Evolutionary conservation across 306 rosid genomes (phyloP).

Genomic region (Pterocarpus santalinus): DNA sequence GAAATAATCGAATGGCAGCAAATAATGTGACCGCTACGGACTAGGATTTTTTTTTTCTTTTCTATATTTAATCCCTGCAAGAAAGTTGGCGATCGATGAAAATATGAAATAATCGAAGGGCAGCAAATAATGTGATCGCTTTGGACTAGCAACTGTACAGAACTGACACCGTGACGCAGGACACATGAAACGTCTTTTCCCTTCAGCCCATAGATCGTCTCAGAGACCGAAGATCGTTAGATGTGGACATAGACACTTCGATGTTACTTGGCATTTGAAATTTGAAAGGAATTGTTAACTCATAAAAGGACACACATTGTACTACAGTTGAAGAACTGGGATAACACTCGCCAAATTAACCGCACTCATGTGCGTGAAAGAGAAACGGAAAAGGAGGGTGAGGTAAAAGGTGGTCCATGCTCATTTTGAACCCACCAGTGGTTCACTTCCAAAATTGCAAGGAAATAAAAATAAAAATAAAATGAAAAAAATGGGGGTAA

Average conservation of each 20-base stretch:
- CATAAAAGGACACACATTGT: slow-evolving; percentile 21
- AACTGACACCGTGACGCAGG: slow-evolving; percentile 2
- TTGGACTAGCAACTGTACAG: slow-evolving; percentile 1
- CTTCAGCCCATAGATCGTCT: slow-evolving; percentile 16
- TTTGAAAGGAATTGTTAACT: too few relatives aligned
- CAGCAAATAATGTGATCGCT: slow-evolving; percentile 8
- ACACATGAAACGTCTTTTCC: slow-evolving; percentile 43
- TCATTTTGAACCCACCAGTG: too few relatives aligned
- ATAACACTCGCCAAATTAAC: background rate
- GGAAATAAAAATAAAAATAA: too few relatives aligned
- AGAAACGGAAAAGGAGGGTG: background rate
- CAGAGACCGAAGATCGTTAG: slow-evolving; percentile 8
- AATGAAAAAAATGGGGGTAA: too few relatives aligned
- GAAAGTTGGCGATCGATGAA: slow-evolving; percentile 9
- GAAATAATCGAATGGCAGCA: background rate
- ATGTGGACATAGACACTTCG: background rate
- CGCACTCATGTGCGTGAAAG: slow-evolving; percentile 21
- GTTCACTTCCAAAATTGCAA: too few relatives aligned
- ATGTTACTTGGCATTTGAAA: slow-evolving; percentile 18
- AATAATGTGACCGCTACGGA: slow-evolving; percentile 2
- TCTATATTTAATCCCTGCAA: slow-evolving; percentile 4
- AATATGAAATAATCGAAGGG: background rate
- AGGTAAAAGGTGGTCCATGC: too few relatives aligned
- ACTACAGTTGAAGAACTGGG: slow-evolving; percentile 17
- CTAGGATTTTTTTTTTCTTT: background rate